Evolutionary conservation across 768 basidiomycete species (phyloP), one percentile per base, ranked within the genome.

Genomic region (Tylopilus sp.): DNA sequence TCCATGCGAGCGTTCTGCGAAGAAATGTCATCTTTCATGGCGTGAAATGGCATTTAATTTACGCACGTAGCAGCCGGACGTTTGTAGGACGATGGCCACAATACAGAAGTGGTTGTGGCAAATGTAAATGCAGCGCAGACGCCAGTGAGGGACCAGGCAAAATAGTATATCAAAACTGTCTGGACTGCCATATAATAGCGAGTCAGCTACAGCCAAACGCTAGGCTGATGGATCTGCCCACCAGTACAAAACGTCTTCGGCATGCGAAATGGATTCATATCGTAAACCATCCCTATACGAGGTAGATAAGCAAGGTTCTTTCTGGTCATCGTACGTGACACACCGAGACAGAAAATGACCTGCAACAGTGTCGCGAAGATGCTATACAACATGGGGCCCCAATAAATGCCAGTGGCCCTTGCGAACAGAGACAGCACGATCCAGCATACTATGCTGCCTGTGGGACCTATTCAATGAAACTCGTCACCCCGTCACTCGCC

Each of bases 191-290:
- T 7, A 21, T 28, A 8, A 58, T 38, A 35, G 28, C 52, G 33
- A 61, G 40, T 57, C 40, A 23, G 60, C 31, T 40, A 60, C 23
- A 22, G 20, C 1, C 31, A 15, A 11, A 36, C 52, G 20, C 2
- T 35, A 17, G 10, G 39, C 52, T 35, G 3, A 40, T 44, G 31
- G 21, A 22, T 12, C 9, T 7, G 18, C 76, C 53, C 57, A 82
- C 82, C 72, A 33, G 79, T 66, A 58, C 85, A 86, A 55, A 87
- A 86, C 25, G 61, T 56, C 31, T 61, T 67, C 9, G 83, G 81
- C 83, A 87, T 87, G 18, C 52, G 60, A 44, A 69, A 71, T 1
- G 85, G 81, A 56, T 82, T 71, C 85, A 87, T 86, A 45, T 68
- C 64, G 74, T 80, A 85, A 13, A 82, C 72, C 67, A 86, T 76